phyloP scores from a whole-genome alignment of 2,329 filamentous ascomycete genomes.

The Aspergillus quadricinctus region DNA sequence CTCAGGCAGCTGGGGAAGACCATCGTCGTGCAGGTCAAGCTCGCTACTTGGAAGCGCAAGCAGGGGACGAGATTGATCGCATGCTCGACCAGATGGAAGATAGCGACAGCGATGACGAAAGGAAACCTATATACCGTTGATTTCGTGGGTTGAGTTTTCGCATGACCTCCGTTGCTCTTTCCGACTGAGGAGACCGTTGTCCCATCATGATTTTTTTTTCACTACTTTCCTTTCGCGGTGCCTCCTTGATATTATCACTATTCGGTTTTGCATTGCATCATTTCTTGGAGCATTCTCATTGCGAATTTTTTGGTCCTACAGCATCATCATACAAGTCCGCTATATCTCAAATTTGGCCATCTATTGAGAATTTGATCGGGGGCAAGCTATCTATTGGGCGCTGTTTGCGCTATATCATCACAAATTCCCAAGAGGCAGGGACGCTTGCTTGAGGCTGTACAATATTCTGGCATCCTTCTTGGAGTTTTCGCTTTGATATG shows the following conservation, averaged over 20 bases:
- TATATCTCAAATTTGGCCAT: background rate
- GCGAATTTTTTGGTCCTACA: background rate
- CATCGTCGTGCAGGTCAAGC: constrained; percentile 4
- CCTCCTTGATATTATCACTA: background rate
- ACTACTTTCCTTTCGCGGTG: background rate
- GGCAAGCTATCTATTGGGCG: background rate
- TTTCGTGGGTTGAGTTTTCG: background rate
- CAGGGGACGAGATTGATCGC: constrained; percentile 39
- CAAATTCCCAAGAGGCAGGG: background rate
- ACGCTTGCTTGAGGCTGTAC: background rate
- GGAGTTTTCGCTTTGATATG: too few species aligned
- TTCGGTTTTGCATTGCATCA: background rate
- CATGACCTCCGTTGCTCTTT: background rate
- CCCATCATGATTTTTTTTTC: background rate
- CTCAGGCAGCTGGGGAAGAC: constrained; percentile 13
- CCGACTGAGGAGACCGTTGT: background rate
- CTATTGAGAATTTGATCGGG: background rate
- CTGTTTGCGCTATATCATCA: background rate
- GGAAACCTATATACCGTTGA: background rate
- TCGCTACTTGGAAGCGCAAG: constrained; percentile 27
- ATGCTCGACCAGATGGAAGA: constrained; percentile 38
- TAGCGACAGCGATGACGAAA: constrained; percentile 35
- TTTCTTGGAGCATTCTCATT: background rate
- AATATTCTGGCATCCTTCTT: background rate
- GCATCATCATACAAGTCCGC: background rate